phyloP scores from a whole-genome alignment of 1,284 basidiomycete genomes.

The Cerrena zonata region DNA sequence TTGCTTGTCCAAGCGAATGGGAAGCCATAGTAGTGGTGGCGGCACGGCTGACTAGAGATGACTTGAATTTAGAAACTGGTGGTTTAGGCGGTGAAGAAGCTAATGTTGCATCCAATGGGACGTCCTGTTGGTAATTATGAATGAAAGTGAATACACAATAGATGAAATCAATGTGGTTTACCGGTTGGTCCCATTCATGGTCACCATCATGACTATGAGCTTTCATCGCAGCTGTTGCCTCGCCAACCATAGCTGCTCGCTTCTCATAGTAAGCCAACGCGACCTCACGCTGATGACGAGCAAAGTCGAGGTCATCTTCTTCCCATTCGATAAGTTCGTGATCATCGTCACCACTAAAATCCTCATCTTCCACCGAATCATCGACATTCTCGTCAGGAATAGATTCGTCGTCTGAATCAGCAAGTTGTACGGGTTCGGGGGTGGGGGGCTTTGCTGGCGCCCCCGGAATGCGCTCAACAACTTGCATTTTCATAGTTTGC shows the following conservation, averaged over 20 bases:
- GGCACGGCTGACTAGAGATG: slow-evolving; percentile 33
- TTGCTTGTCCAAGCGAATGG: slow-evolving; percentile 39
- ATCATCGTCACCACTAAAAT: slow-evolving; percentile 16
- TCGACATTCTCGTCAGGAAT: slow-evolving; percentile 21
- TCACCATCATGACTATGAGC: slow-evolving; percentile 38
- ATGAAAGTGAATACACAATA: neutral
- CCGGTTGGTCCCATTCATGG: slow-evolving; percentile 40
- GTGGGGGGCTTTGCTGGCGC: slow-evolving; percentile 14
- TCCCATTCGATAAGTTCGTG: slow-evolving; percentile 36
- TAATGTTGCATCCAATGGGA: slow-evolving; percentile 37
- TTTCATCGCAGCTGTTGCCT: slow-evolving; percentile 45
- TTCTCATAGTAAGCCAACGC: slow-evolving; percentile 66
- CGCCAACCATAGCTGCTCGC: slow-evolving; percentile 48
- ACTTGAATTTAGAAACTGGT: slow-evolving; percentile 57
- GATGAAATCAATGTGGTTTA: slow-evolving; percentile 29
- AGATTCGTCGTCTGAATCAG: slow-evolving; percentile 49
- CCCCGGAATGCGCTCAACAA: slow-evolving; percentile 56
- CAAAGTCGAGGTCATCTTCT: slow-evolving; percentile 52
- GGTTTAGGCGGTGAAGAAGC: slow-evolving; percentile 37
- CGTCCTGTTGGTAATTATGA: slow-evolving; percentile 25
- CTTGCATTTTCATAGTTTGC: slow-evolving; percentile 59
- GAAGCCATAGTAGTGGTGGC: slow-evolving; percentile 35
- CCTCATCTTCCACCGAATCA: slow-evolving; percentile 17
- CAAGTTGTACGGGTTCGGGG: slow-evolving; percentile 2
- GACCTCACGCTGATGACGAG: slow-evolving; percentile 65